Base-by-base conservation (phyloP, 2,329 filamentous ascomycete species). In the Diaporthe longicolla region DNA sequence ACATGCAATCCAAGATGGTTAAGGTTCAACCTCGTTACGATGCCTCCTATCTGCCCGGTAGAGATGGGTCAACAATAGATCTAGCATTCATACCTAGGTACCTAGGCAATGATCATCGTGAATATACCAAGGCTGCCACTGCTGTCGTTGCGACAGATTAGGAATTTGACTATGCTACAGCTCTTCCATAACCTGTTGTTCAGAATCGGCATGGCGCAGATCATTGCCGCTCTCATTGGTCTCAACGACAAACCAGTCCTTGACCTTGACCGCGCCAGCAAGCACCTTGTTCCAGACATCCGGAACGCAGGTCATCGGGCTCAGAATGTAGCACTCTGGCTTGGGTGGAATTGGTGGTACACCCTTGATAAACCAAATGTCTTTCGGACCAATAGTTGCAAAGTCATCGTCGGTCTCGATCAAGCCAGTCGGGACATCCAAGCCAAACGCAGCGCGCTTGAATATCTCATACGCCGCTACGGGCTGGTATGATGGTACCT, bases 401-500 rank as follows among this genome's bases (percentile, higher is more conserved):
- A 72, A 74, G 6, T 59, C 35, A 13, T 75, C 74, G 9, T 50
- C 63, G 2, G 70, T 72, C 35, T 17, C 54, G 40, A 75, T 58
- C 24, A 57, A 26, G 7, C 77, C 77, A 8, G 76, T 78, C 5
- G 77, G 63, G 6, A 78, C 59, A 35, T 77, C 76, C 13, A 68
- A 29, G 1, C 70, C 71, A 32, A 76, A 73, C 9, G 74, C 75
- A 13, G 85, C 87, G 15, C 88, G 84, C 69, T 87, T 86, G 75
- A 90, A 88, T 48, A 89, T 80, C 75, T 82, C 82, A 74, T 88
- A 83, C 0, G 85, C 79, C 1, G 85, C 83, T 48, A 83, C 77
- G 4, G 86, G 87, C 79, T 88, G 87, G 73, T 88, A 87, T 52
- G 85, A 87, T 0, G 88, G 87, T 5, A 89, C 85, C 75, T 89